A percentile compares a stretch with the other conserved stretches of the same genome.
Conservation (phyloP, 208 protist species). For the Acanthamoeba royreba region DNA sequence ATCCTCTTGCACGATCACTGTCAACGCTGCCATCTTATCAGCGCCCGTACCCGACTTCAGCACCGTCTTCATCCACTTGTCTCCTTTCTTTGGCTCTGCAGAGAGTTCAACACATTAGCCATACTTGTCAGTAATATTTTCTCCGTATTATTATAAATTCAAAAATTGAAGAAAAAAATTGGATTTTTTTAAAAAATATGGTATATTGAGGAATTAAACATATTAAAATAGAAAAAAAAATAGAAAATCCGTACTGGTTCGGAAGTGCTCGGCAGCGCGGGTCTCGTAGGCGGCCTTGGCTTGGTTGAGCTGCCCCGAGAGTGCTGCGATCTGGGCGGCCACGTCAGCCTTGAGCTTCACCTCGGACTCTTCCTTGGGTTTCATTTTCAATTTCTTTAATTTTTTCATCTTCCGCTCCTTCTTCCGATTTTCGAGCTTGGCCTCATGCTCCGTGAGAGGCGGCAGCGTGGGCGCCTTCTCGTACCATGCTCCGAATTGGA, state of each 20-base stretch:
- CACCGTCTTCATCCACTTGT: constrained; percentile 49
- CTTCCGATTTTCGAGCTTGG: background rate
- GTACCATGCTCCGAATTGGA: constrained; percentile 11
- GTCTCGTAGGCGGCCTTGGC: constrained; percentile 12
- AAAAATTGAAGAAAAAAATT: no score
- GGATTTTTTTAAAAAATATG: no score
- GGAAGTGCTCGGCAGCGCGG: background rate
- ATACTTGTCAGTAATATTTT: background rate
- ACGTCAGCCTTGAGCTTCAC: background rate
- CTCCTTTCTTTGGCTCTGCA: constrained; percentile 7
- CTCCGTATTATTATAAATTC: background rate
- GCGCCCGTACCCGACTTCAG: constrained; percentile 51
- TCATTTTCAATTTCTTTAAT: background rate
- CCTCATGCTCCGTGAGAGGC: background rate
- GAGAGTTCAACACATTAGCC: background rate
- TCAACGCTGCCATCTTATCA: constrained; percentile 54
- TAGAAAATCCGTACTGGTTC: background rate
- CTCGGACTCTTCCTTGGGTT: background rate
- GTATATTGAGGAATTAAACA: background rate
- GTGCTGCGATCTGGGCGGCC: background rate
- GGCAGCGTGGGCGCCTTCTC: background rate
- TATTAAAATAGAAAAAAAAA: no score
- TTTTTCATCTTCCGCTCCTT: background rate
- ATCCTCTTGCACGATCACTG: constrained; percentile 37
- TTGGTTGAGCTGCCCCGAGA: background rate